phyloP scores from a whole-genome alignment of 192 early-diverging fungal genomes.

The Coemansia aciculifera region DNA sequence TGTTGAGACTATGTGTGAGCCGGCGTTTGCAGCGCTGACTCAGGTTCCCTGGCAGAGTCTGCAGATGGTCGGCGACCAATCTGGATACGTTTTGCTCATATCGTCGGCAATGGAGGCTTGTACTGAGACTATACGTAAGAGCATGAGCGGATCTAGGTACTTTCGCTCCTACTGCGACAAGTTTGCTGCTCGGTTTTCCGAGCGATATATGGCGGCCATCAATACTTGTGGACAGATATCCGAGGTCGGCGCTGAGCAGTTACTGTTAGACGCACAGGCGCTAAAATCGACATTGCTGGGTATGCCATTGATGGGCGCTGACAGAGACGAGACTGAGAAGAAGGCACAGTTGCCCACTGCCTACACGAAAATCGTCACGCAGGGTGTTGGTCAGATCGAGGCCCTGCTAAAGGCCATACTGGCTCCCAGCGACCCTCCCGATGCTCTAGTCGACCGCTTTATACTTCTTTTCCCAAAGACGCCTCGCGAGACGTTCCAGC shows the following conservation, averaged over 20 bases:
- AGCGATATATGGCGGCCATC: slow-evolving; percentile 69
- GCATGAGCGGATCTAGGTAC: slow-evolving; percentile 72
- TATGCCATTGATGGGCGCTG: slow-evolving; percentile 67
- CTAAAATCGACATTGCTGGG: slow-evolving; percentile 80
- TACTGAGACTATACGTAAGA: slow-evolving; percentile 60
- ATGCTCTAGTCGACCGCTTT: slow-evolving; percentile 86
- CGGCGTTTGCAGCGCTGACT: slow-evolving; percentile 71
- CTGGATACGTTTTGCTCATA: slow-evolving; percentile 74
- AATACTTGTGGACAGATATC: slow-evolving; percentile 78
- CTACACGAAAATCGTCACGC: slow-evolving; percentile 82
- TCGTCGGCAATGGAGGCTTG: slow-evolving; percentile 59
- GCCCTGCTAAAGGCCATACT: slow-evolving; percentile 88
- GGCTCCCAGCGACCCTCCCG: slow-evolving; percentile 77
- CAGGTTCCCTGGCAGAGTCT: slow-evolving; percentile 78
- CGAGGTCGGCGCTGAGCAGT: slow-evolving; percentile 94
- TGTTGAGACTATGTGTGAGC: slow-evolving; percentile 68
- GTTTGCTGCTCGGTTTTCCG: slow-evolving; percentile 81
- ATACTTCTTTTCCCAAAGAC: slow-evolving; percentile 79
- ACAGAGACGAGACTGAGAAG: slow-evolving; percentile 25
- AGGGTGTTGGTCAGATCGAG: slow-evolving; percentile 79
- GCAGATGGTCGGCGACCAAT: slow-evolving; percentile 93
- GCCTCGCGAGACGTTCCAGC: slow-evolving; percentile 69
- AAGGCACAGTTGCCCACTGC: slow-evolving; percentile 41
- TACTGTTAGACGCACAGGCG: slow-evolving; percentile 92
- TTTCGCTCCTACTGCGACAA: slow-evolving; percentile 90